Conservation (phyloP, 176 grass and related monocot genomes). For the Avena eriantha region DNA sequence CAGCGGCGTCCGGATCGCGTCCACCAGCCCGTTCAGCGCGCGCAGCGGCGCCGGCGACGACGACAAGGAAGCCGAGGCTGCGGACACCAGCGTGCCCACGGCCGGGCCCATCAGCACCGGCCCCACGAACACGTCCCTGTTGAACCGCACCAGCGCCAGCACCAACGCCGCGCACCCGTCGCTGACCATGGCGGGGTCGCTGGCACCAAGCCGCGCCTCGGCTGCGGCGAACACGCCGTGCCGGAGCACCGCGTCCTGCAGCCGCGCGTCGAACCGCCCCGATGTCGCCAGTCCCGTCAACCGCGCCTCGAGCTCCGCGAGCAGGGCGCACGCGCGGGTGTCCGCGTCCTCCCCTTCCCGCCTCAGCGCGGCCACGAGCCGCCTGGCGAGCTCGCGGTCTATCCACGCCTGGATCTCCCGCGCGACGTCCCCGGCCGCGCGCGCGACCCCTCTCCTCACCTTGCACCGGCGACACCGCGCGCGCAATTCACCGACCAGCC, state of each 20-base stretch:
- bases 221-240: slow-evolving; percentile 68
- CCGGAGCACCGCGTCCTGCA: slow-evolving; percentile 70
- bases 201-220: slow-evolving; percentile 52
- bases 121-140: slow-evolving; percentile 90
- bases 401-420: slow-evolving; percentile 76
- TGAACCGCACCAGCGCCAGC: slow-evolving; percentile 84
- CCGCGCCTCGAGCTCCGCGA: slow-evolving; percentile 52
- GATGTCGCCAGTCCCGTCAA: slow-evolving; percentile 32
- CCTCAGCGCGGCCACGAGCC: slow-evolving; percentile 63
- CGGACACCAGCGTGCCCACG: slow-evolving; percentile 53
- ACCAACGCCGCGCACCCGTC: slow-evolving; percentile 60
- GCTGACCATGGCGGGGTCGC: slow-evolving; percentile 50
- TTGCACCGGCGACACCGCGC: neutral
- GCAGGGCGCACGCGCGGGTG: slow-evolving; percentile 24
- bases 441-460: slow-evolving; percentile 32
- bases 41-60: slow-evolving; percentile 48
- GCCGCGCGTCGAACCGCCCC: slow-evolving; percentile 71
- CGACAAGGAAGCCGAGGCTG: slow-evolving; percentile 10
- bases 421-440: slow-evolving; percentile 50
- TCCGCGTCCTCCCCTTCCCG: neutral
- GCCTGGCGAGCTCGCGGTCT: slow-evolving; percentile 59
- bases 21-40: slow-evolving; percentile 66
- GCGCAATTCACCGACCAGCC: neutral
- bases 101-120: slow-evolving; percentile 77
- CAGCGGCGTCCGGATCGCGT: slow-evolving; percentile 69